These are phyloP conservation scores for Scenedesmus sp. DNA, from an alignment of 163 green algal genomes.

Conservation along the genomic window DNA sequence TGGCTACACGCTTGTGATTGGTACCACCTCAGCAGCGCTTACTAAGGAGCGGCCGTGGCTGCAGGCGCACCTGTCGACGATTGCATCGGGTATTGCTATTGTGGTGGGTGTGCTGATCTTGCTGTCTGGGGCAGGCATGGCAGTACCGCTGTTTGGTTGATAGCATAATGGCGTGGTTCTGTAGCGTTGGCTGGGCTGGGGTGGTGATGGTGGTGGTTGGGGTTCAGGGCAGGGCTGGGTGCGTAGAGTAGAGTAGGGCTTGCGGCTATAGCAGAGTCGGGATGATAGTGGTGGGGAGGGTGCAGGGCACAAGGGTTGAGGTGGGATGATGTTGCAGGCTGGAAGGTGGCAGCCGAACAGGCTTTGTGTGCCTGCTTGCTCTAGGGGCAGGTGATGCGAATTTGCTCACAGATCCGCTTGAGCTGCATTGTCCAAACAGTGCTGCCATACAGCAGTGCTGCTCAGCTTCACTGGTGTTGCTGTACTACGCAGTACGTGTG, in stretches of 20 bases:
- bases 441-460: too few relatives aligned
- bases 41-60: constrained; percentile 78
- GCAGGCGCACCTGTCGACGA: constrained; percentile 78
- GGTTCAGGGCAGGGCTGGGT: not conserved
- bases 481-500: not conserved
- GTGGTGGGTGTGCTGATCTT: constrained; percentile 78
- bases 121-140: constrained; percentile 63
- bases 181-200: not conserved
- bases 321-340: not conserved
- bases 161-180: not conserved
- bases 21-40: constrained; percentile 80
- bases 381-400: not conserved
- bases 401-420: not conserved
- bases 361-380: not conserved
- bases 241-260: not conserved
- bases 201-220: not conserved
- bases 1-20: constrained; percentile 93
- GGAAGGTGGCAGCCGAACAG: not conserved
- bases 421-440: not conserved
- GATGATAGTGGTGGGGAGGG: not conserved
- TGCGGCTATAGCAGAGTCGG: not conserved
- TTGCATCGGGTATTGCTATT: constrained; percentile 81
- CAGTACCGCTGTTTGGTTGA: constrained; percentile 69
- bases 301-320: not conserved
- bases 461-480: not conserved